Conservation (phyloP, 306 rosid species). For the Luffa aegyptiaca region DNA sequence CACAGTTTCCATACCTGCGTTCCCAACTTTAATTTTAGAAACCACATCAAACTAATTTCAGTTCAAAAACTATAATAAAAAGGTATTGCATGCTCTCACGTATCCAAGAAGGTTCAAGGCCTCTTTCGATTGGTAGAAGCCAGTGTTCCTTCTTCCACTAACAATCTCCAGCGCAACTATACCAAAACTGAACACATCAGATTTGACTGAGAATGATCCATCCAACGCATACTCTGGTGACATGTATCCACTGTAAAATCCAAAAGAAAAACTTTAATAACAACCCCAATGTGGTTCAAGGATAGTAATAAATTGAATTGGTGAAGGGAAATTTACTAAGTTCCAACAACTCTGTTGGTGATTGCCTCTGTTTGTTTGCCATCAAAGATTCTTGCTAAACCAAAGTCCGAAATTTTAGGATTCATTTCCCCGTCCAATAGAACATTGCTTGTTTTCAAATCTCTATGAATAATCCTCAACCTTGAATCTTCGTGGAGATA, state of each 20-base stretch:
- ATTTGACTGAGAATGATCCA: constrained; percentile 5
- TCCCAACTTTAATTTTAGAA: neutral
- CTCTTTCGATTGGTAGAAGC: neutral
- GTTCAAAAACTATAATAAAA: neutral
- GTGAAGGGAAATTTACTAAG: constrained; percentile 12
- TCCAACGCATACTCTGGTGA: constrained; percentile 13
- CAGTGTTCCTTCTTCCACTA: constrained; percentile 16
- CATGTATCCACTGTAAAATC: constrained; percentile 11
- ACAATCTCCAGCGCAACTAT: constrained; percentile 12
- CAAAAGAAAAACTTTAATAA: neutral
- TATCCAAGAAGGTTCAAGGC: neutral
- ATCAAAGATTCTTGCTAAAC: constrained; percentile 15
- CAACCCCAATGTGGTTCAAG: neutral
- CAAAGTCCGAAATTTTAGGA: constrained; percentile 15
- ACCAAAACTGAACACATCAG: constrained; percentile 14
- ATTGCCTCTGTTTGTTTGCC: constrained; percentile 10
- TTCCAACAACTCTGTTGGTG: constrained; percentile 11
- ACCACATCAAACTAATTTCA: neutral
- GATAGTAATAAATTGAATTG: neutral
- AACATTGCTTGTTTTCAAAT: constrained; percentile 16
- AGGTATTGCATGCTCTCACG: neutral
- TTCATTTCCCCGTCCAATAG: constrained; percentile 11
- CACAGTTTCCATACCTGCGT: constrained; percentile 12
- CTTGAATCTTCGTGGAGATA: constrained; percentile 24
- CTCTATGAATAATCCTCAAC: constrained; percentile 14